These are phyloP conservation scores for Paecilomyces formosus DNA, from an alignment of 2,329 filamentous ascomycete genomes.

Conservation along the genomic window DNA sequence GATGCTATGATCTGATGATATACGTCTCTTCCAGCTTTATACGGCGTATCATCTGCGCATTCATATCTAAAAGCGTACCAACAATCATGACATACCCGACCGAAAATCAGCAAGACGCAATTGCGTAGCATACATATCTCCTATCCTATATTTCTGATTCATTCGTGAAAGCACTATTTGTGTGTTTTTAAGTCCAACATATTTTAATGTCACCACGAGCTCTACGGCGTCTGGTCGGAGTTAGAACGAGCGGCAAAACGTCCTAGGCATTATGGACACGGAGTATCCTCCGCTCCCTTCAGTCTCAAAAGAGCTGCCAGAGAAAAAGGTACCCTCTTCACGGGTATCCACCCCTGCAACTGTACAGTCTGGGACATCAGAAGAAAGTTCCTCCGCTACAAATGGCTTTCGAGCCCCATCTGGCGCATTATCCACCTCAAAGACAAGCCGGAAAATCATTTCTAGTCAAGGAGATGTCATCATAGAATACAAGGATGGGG, in stretches of 20 bases:
- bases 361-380: neutral
- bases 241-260: neutral
- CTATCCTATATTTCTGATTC: neutral
- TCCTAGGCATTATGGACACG: conserved; percentile 12
- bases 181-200: neutral
- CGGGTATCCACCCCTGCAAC: neutral
- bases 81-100: neutral
- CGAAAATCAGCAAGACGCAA: neutral
- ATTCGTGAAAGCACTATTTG: neutral
- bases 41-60: neutral
- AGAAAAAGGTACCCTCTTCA: conserved; percentile 3
- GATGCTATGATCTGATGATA: neutral
- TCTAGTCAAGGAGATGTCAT: conserved; percentile 26
- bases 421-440: conserved; percentile 3
- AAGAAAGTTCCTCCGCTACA: neutral
- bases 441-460: conserved; percentile 12
- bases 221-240: neutral
- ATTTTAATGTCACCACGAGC: neutral
- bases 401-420: neutral
- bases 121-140: neutral
- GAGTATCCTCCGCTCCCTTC: conserved; percentile 16
- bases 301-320: neutral
- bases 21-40: neutral
- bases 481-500: conserved; percentile 21
- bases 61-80: neutral